Percentiles rank a stretch among this genome's conserved stretches.
Conservation (phyloP, 306 rosid species). For the Casuarina cunninghamiana region DNA sequence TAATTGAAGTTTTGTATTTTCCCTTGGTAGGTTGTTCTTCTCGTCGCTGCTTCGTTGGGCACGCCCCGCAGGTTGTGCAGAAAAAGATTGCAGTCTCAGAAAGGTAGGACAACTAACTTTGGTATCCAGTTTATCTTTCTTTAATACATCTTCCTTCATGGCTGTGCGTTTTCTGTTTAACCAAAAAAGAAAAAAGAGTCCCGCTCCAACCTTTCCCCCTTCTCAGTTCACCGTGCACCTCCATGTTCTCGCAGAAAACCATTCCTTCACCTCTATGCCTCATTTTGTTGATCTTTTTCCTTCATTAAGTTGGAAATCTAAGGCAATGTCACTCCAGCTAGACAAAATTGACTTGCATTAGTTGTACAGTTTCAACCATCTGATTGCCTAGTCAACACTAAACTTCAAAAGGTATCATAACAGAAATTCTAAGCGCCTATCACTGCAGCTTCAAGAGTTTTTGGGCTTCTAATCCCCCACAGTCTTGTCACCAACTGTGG, state of each 20-base stretch:
- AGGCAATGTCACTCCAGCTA: neutral
- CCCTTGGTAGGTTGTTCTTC: conserved; percentile 44
- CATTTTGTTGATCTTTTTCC: neutral
- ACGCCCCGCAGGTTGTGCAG: conserved; percentile 42
- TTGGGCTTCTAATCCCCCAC: neutral
- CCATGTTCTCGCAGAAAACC: neutral
- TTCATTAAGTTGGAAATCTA: neutral
- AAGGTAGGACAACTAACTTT: conserved; percentile 18
- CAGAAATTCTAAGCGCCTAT: too few species aligned
- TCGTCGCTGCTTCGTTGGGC: conserved; percentile 49
- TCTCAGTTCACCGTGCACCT: neutral
- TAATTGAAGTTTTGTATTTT: conserved; percentile 29
- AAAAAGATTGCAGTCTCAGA: conserved; percentile 16
- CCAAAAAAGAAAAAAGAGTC: neutral
- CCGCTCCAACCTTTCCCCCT: neutral
- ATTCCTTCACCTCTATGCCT: neutral
- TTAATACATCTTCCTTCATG: neutral
- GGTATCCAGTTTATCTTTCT: neutral
- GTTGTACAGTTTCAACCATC: neutral
- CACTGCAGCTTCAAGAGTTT: neutral
- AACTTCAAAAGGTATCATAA: neutral
- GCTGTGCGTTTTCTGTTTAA: neutral
- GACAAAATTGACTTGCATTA: neutral
- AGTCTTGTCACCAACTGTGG: neutral
- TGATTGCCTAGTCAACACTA: neutral